Percentiles rank a stretch among this genome's conserved stretches.
Evolutionary conservation across 2,329 filamentous ascomycete species (phyloP).

Genomic region (Hymenoscyphus occultus): DNA sequence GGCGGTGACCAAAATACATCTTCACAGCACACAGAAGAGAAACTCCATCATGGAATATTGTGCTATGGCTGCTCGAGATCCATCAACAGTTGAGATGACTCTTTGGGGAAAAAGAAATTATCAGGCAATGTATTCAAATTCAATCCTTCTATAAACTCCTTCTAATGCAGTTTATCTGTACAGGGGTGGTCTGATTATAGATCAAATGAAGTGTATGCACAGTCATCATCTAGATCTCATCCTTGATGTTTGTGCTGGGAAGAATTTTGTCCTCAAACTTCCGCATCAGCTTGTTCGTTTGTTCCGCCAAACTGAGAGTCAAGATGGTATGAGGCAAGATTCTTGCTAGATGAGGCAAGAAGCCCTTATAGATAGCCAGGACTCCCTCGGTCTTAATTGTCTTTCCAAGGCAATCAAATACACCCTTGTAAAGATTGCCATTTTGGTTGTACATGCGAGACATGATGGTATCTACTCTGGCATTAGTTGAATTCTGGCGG

Average conservation of each 20-base stretch:
- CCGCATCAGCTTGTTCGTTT: conserved; percentile 90
- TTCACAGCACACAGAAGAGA: conserved; percentile 31
- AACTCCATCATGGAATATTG: conserved; percentile 41
- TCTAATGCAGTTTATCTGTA: conserved; percentile 27
- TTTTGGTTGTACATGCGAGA: conserved; percentile 98
- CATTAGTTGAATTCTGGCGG: conserved; percentile 16
- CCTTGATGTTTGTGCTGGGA: conserved; percentile 36
- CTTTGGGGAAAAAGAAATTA: conserved; percentile 10
- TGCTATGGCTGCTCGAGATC: conserved; percentile 76
- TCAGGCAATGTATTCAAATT: background rate
- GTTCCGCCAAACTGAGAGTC: conserved; percentile 89
- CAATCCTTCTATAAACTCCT: conserved; percentile 14
- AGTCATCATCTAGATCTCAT: conserved; percentile 24
- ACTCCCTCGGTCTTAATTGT: conserved; percentile 89
- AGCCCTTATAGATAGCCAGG: conserved; percentile 95
- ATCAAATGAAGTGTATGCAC: conserved; percentile 11
- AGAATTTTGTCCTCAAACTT: conserved; percentile 65
- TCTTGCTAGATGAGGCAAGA: conserved; percentile 87
- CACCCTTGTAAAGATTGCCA: conserved; percentile 90
- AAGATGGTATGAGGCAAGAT: conserved; percentile 95
- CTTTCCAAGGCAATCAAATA: conserved; percentile 88
- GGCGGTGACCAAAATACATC: conserved; percentile 51
- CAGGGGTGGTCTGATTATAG: conserved; percentile 16
- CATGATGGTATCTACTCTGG: conserved; percentile 81
- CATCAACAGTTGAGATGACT: conserved; percentile 46